These are phyloP conservation scores for Phytopythium litorale DNA, from an alignment of 352 stramenopile genomes.

Conservation along the genomic window DNA sequence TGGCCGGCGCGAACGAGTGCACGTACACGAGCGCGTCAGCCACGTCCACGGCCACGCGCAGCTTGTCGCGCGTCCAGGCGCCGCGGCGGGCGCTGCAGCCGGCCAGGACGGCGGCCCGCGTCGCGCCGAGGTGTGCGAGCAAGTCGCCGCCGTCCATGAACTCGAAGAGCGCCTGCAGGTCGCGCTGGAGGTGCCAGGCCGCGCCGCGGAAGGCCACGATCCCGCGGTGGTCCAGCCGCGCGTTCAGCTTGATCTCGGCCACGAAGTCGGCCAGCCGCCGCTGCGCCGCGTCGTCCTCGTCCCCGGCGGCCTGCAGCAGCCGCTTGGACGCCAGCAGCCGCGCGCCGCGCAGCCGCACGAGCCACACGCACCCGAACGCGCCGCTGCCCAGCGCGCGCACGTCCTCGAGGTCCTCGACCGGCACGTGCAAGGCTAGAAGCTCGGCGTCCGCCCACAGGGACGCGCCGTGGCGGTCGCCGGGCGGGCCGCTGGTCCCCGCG, in stretches of 20 bases:
- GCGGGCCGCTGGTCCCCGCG: not conserved
- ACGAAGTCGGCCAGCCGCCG: not conserved
- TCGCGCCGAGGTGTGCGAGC: conserved; percentile 9
- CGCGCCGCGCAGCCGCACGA: too few species aligned
- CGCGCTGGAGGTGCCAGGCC: conserved; percentile 9
- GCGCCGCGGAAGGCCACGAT: conserved; percentile 5
- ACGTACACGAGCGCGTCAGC: conserved; percentile 50
- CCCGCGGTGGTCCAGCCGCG: conserved; percentile 1
- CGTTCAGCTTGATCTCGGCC: conserved; percentile 8
- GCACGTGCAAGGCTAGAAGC: too few species aligned
- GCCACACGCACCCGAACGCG: too few species aligned
- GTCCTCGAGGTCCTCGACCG: too few species aligned
- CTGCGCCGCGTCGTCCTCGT: not conserved
- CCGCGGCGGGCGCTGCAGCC: not conserved
- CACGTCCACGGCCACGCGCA: conserved; percentile 32
- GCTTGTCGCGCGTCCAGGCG: conserved; percentile 6
- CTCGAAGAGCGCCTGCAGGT: conserved; percentile 6
- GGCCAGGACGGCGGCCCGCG: not conserved
- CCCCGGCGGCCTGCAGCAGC: too few species aligned
- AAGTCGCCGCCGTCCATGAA: conserved; percentile 13
- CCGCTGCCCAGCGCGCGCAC: too few species aligned
- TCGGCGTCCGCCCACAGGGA: too few species aligned
- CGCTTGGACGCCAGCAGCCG: too few species aligned
- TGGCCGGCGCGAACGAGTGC: conserved; percentile 39
- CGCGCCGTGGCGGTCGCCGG: too few species aligned